Base-by-base conservation (phyloP, 352 stramenopile species). In the Pythium chondricola region DNA sequence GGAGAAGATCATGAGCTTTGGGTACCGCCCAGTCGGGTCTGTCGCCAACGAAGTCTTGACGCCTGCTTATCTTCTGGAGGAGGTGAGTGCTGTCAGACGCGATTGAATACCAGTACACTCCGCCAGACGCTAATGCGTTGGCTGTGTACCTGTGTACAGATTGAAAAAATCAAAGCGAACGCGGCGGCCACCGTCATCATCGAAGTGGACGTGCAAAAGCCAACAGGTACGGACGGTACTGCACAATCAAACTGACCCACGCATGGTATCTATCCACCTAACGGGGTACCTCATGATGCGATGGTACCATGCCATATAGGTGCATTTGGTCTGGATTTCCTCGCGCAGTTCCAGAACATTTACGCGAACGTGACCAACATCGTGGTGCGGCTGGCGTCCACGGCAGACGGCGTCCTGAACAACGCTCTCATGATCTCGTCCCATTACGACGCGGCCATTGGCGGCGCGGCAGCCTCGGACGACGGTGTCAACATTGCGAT, bases 361-460 rank as follows among this genome's bases (percentile, higher is more conserved):
- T 90, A 90, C 63, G 74, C 79, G 32, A 90, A 90, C 38, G 76
- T 90, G 37, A 90, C 74, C 37, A 90, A 90, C 44, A 85, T 90
- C 45, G 48, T 90, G 11, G 79, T 90, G 10, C 79, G 77, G 9
- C 51, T 90, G 0, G 62, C 68, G 6, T 69, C 54, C 1, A 50
- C 63, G 1, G 35, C 14, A 11, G 25, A 21, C 6, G 65, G 82
- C 17, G 62, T 61, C 13, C 43, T 65, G 0, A 68, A 74, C 16
- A 67, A 84, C 40, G 65, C 75, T 40, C 58, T 90, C 3, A 71
- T 90, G 62, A 71, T 90, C 39, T 90, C 79, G 42, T 83, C 79
- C 1, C 79, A 90, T 44, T 90, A 90, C 57, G 79, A 90, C 37
- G 79, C 79, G 6, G 79, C 79, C 0, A 82, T 90, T 58, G 79